These are phyloP conservation scores for Auricularia cornea DNA, from an alignment of 768 basidiomycete species.

Conservation along the genomic window DNA sequence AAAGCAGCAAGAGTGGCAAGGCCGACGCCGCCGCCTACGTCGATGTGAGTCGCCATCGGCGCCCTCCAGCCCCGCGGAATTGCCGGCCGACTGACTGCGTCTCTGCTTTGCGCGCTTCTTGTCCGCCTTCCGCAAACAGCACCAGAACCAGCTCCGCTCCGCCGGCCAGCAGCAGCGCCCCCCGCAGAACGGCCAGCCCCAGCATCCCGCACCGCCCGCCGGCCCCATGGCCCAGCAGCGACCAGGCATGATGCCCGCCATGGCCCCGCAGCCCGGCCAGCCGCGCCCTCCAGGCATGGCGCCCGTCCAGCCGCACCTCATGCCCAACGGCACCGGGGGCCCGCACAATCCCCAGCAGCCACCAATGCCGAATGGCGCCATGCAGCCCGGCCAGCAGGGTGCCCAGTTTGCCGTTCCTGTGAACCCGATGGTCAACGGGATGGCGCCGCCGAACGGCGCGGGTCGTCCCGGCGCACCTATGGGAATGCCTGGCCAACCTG, in stretches of 20 bases:
- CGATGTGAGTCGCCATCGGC: conserved; percentile 16
- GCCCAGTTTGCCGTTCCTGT: too few relatives aligned
- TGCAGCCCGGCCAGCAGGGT: conserved; percentile 2
- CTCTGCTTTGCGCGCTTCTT: not conserved
- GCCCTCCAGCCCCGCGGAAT: not conserved
- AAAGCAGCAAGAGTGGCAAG: conserved; percentile 55
- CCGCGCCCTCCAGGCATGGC: not conserved
- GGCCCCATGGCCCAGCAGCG: conserved; percentile 8
- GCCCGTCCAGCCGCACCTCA: conserved; percentile 7
- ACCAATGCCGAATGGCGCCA: conserved; percentile 21
- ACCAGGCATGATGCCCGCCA: conserved; percentile 30
- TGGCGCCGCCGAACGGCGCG: too few relatives aligned
- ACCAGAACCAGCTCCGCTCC: not conserved
- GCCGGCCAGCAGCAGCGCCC: not conserved
- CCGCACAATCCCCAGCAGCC: conserved; percentile 16
- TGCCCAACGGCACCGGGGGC: conserved; percentile 25
- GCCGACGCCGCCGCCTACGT: conserved; percentile 40
- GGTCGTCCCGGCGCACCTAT: too few relatives aligned
- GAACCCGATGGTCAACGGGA: too few relatives aligned
- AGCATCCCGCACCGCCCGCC: conserved; percentile 10
- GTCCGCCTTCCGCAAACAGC: too few relatives aligned
- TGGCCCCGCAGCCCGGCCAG: conserved; percentile 7
- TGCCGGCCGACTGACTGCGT: too few relatives aligned
- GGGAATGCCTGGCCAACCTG: not conserved
- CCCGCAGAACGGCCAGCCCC: conserved; percentile 4